Percentiles rank a stretch among this genome's conserved stretches.
phyloP scores from a whole-genome alignment of 75 land plant genomes.

The Pinus taeda region DNA sequence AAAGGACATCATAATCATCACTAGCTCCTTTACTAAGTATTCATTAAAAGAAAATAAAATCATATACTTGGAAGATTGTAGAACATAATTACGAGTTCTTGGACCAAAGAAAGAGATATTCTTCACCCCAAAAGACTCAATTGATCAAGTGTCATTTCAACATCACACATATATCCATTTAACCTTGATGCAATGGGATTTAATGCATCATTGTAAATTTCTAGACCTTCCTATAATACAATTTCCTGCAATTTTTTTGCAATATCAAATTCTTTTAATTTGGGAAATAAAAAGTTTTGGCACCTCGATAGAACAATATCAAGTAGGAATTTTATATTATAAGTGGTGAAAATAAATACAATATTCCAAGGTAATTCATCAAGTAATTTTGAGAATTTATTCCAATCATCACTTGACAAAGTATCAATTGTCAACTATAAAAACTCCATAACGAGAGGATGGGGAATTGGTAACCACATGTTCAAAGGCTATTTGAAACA shows the following conservation, averaged over 20 bases:
- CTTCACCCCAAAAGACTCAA: conserved; percentile 82
- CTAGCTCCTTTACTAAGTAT: neutral
- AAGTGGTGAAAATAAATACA: conserved; percentile 72
- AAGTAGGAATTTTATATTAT: conserved; percentile 71
- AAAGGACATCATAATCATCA: neutral
- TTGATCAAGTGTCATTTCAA: conserved; percentile 96
- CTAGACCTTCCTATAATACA: conserved; percentile 63
- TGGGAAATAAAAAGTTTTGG: conserved; percentile 89
- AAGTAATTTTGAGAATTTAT: conserved; percentile 66
- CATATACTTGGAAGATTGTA: conserved; percentile 5
- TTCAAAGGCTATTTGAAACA: conserved; percentile 44
- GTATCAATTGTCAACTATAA: conserved; percentile 83
- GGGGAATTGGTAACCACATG: conserved; percentile 20
- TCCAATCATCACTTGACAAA: conserved; percentile 69
- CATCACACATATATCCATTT: conserved; percentile 92
- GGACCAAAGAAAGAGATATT: conserved; percentile 73
- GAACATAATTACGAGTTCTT: conserved; percentile 33
- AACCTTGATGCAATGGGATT: conserved; percentile 77
- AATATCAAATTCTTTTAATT: conserved; percentile 83
- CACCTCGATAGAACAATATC: conserved; percentile 74
- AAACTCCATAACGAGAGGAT: conserved; percentile 54
- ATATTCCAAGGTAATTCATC: conserved; percentile 75
- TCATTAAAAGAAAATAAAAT: neutral
- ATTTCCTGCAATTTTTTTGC: conserved; percentile 63
- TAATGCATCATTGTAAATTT: conserved; percentile 76